Percentiles rank a stretch among this genome's conserved stretches.
These are phyloP conservation scores for Pestalotiopsis sp. DNA, from an alignment of 2,329 filamentous ascomycete species.

Conservation along the genomic window DNA sequence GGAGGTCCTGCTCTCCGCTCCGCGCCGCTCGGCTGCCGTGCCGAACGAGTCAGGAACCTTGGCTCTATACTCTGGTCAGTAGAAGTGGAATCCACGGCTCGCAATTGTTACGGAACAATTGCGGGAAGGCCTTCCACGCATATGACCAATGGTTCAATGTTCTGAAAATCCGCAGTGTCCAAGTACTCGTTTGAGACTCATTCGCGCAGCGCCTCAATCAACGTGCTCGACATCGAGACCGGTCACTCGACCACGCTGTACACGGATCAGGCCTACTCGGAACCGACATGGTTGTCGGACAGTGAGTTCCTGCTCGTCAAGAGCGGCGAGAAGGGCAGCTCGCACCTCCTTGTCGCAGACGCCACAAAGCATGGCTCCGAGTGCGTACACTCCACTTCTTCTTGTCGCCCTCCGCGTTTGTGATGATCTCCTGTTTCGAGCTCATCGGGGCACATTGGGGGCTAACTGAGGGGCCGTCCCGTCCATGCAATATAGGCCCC, in stretches of 20 bases:
- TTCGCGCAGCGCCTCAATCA: slow-evolving; percentile 67
- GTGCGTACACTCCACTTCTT: slow-evolving; percentile 33
- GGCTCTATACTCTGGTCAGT: slow-evolving; percentile 62
- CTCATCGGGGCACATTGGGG: not conserved
- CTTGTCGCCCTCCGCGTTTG: not conserved
- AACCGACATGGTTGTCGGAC: slow-evolving; percentile 77
- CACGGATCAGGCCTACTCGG: slow-evolving; percentile 64
- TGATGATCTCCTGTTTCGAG: not conserved
- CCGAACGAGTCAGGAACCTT: slow-evolving; percentile 70
- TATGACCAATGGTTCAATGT: not conserved
- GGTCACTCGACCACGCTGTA: slow-evolving; percentile 68
- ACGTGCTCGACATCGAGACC: slow-evolving; percentile 68
- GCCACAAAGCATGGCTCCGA: slow-evolving; percentile 35
- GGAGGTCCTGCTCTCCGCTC: slow-evolving; percentile 75
- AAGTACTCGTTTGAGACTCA: slow-evolving; percentile 82
- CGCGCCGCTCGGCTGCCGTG: slow-evolving; percentile 68
- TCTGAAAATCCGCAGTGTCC: slow-evolving; percentile 48
- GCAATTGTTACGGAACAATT: not conserved
- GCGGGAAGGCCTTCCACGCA: too few species aligned
- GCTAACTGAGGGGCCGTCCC: not conserved
- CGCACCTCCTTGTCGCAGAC: slow-evolving; percentile 45
- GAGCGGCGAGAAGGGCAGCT: slow-evolving; percentile 47
- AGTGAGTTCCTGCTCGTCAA: slow-evolving; percentile 61
- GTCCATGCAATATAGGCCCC: slow-evolving; percentile 31
- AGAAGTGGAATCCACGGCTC: not conserved